Conservation (phyloP, 179 eudicot genomes). For the Beta lomatogona region DNA sequence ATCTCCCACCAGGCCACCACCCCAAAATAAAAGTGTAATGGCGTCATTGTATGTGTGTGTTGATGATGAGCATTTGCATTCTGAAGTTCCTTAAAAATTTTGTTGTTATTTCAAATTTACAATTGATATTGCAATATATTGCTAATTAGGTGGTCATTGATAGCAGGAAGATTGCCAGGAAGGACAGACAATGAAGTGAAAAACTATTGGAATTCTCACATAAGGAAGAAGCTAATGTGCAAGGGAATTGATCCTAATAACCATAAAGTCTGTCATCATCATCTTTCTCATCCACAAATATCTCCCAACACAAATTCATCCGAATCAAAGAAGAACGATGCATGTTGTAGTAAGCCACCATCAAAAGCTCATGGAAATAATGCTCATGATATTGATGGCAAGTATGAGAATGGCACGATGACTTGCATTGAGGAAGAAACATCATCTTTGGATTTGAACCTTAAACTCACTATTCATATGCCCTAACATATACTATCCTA, state of each 20-base stretch:
- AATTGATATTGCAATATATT: background rate
- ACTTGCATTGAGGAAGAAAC: slow-evolving; percentile 12
- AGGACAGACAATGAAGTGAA: slow-evolving; percentile 43
- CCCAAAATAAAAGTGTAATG: no score
- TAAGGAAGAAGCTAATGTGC: slow-evolving; percentile 33
- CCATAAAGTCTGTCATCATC: slow-evolving; percentile 24
- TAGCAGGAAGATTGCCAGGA: slow-evolving; percentile 44
- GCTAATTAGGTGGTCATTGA: slow-evolving; percentile 42
- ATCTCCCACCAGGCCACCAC: no score
- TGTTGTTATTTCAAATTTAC: no score
- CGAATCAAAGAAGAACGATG: slow-evolving; percentile 12
- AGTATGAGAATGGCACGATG: background rate
- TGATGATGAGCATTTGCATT: no score
- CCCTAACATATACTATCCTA: background rate
- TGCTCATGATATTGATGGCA: background rate
- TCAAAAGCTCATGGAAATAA: background rate
- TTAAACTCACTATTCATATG: slow-evolving; percentile 22
- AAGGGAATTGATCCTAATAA: slow-evolving; percentile 44
- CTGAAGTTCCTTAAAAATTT: no score
- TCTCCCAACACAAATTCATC: slow-evolving; percentile 10
- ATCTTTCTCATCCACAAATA: background rate
- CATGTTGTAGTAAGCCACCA: background rate
- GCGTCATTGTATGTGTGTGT: no score
- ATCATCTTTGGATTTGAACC: slow-evolving; percentile 23
- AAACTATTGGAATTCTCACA: slow-evolving; percentile 39